Conservation (phyloP, 352 stramenopile species). For the Blastocystis sp. region DNA sequence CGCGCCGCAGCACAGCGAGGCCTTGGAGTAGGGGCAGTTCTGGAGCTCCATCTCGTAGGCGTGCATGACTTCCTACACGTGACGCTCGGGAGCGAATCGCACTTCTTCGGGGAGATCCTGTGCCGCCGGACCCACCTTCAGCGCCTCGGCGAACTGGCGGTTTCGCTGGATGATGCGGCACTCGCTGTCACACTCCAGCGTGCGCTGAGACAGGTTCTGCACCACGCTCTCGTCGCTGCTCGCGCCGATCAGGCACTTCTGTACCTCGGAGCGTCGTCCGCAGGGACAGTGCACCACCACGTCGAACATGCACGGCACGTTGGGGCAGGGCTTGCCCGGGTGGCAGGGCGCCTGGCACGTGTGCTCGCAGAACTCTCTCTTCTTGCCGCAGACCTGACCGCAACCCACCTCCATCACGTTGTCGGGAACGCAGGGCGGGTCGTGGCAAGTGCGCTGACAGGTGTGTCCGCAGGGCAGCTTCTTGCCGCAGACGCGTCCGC, state of each 20-base stretch:
- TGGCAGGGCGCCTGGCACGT: conserved; percentile 67
- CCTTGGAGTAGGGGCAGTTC: conserved; percentile 65
- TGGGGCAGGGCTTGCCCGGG: conserved; percentile 42
- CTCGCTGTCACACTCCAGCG: conserved; percentile 67
- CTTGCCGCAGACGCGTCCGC: conserved; percentile 72
- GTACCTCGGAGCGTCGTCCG: conserved; percentile 40
- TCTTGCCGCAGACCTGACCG: conserved; percentile 72
- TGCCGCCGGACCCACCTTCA: conserved; percentile 60
- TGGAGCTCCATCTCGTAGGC: conserved; percentile 67
- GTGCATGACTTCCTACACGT: conserved; percentile 59
- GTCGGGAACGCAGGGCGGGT: conserved; percentile 46
- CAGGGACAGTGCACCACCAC: conserved; percentile 69
- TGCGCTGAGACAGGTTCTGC: conserved; percentile 46
- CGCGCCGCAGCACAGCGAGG: conserved; percentile 26
- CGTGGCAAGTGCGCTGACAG: conserved; percentile 68
- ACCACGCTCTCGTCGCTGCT: conserved; percentile 18
- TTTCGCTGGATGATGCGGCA: conserved; percentile 73
- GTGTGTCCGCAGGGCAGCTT: conserved; percentile 62
- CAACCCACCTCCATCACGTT: conserved; percentile 20
- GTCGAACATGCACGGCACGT: conserved; percentile 62
- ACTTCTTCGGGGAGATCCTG: conserved; percentile 45
- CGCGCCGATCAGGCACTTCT: conserved; percentile 71
- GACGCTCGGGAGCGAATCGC: background rate
- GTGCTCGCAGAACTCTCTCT: conserved; percentile 71
- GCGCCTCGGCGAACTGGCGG: conserved; percentile 34